Conservation (phyloP, 441 rosid genomes). For the Pelargonium cotyledonis region DNA sequence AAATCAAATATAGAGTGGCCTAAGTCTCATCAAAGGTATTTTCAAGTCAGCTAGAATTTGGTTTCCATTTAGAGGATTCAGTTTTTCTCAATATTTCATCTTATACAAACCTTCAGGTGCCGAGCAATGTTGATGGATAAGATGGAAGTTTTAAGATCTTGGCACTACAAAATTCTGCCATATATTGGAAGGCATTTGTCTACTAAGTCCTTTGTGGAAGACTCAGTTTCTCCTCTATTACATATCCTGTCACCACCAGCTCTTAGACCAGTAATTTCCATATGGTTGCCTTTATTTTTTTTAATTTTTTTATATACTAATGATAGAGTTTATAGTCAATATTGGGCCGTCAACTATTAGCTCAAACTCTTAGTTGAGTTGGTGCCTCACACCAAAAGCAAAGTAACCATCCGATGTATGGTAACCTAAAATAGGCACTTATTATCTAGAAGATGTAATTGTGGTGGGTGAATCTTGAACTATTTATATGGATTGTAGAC, state of each 20-base stretch:
- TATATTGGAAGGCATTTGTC: constrained; percentile 81
- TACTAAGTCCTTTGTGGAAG: constrained; percentile 60
- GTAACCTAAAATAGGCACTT: neutral
- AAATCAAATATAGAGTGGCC: constrained; percentile 93
- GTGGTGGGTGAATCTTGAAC: neutral
- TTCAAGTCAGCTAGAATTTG: constrained; percentile 12
- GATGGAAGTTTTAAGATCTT: constrained; percentile 56
- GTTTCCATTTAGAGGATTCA: constrained; percentile 14
- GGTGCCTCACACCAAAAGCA: neutral
- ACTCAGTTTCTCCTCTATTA: constrained; percentile 63
- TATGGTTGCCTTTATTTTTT: constrained; percentile 9
- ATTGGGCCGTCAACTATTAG: too few species aligned
- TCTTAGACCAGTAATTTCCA: constrained; percentile 64
- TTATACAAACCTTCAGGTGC: constrained; percentile 48
- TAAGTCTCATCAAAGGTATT: constrained; percentile 74
- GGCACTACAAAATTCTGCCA: constrained; percentile 73
- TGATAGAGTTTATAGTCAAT: too few species aligned
- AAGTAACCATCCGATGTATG: neutral
- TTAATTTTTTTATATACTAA: constrained; percentile 1
- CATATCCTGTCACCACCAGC: constrained; percentile 81
- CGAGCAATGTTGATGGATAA: constrained; percentile 62
- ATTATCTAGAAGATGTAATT: neutral
- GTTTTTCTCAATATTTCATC: constrained; percentile 21
- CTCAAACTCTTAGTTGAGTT: too few species aligned
- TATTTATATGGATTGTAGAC: neutral